Conservation (phyloP, 345 rosid genomes). For the thale cress (Arabidopsis thaliana) region DNA sequence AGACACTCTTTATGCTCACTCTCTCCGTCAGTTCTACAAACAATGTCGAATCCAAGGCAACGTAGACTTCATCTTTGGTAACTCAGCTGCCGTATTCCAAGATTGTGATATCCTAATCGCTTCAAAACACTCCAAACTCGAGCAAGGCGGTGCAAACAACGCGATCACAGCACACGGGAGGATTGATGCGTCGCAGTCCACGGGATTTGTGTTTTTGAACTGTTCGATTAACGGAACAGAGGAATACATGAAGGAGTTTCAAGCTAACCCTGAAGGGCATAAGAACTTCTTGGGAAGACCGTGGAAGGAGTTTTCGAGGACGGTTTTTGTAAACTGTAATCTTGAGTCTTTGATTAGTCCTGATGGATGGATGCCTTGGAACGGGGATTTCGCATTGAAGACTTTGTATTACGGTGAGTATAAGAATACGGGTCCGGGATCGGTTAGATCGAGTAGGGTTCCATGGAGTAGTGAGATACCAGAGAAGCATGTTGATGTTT, state of each 20-base stretch:
- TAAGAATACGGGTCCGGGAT: slow-evolving; percentile 70
- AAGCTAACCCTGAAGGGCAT: slow-evolving; percentile 66
- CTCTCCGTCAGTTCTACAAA: slow-evolving; percentile 85
- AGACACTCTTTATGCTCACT: slow-evolving; percentile 83
- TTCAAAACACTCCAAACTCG: slow-evolving; percentile 67
- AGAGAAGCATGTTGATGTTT: slow-evolving; percentile 52
- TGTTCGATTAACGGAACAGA: slow-evolving; percentile 80
- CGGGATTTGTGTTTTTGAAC: slow-evolving; percentile 78
- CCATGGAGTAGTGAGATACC: slow-evolving; percentile 84
- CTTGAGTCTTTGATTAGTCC: slow-evolving; percentile 62
- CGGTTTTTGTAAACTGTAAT: slow-evolving; percentile 63
- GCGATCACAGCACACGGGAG: slow-evolving; percentile 90
- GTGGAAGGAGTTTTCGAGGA: slow-evolving; percentile 93
- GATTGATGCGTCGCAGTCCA: slow-evolving; percentile 77
- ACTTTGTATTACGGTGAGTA: slow-evolving; percentile 89
- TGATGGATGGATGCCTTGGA: slow-evolving; percentile 87
- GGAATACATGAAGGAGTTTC: slow-evolving; percentile 67
- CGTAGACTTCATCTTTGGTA: slow-evolving; percentile 93
- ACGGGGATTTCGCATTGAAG: slow-evolving; percentile 67
- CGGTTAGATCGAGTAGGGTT: slow-evolving; percentile 59
- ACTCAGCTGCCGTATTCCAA: slow-evolving; percentile 78
- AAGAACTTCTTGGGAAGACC: slow-evolving; percentile 81
- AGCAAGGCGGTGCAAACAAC: slow-evolving; percentile 67
- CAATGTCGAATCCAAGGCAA: slow-evolving; percentile 81
- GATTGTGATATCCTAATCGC: slow-evolving; percentile 65